These are phyloP conservation scores for Fraxinus excelsior DNA, from an alignment of 257 asterid genomes.

Conservation along the genomic window DNA sequence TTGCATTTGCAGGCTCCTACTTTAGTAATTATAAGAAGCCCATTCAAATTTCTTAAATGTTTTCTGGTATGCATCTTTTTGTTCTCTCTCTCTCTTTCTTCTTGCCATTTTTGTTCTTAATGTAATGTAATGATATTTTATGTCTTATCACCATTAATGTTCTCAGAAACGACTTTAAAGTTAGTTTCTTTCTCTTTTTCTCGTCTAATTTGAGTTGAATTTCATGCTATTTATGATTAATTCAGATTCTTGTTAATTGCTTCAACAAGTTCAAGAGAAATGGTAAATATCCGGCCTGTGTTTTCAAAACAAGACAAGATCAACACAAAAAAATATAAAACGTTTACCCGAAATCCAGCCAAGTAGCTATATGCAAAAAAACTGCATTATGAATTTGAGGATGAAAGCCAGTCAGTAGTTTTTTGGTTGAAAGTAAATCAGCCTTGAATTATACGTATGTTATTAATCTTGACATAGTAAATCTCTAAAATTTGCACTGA, in stretches of 20 bases:
- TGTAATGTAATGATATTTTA: not conserved
- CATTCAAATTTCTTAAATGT: conserved; percentile 12
- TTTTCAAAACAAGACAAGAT: not conserved
- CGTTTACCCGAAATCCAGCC: not conserved
- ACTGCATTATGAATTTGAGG: not conserved
- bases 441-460: not conserved
- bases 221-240: not conserved
- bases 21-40: not conserved
- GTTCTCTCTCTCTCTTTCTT: not conserved
- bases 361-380: too few relatives aligned
- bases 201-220: not conserved
- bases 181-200: not conserved
- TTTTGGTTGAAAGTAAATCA: not conserved
- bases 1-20: conserved; percentile 23
- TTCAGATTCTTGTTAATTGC: not conserved
- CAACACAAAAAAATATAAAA: not conserved
- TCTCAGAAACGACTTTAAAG: not conserved
- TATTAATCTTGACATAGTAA: too few relatives aligned
- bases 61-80: not conserved
- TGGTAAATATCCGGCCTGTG: not conserved
- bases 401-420: not conserved
- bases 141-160: not conserved
- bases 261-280: not conserved
- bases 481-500: too few relatives aligned
- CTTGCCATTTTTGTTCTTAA: conserved; percentile 1